Evolutionary conservation across 2,329 filamentous ascomycete species (phyloP), one percentile per base, ranked within the genome.

Genomic region (Microcyclospora tardicrescens): DNA sequence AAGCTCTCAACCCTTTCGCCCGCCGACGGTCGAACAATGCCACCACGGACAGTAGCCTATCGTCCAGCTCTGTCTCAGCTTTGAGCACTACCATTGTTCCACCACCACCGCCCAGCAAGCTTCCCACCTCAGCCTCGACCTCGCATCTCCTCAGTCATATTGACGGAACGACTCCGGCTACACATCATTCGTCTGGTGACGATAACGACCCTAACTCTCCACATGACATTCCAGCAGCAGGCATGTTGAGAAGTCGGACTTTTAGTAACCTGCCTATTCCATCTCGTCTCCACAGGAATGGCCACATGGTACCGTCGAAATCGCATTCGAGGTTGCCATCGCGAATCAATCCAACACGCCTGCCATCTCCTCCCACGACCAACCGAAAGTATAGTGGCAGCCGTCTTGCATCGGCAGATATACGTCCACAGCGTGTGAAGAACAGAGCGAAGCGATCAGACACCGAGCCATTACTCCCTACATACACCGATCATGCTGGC

Each of bases 201-300:
- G 37, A 39, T 9, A 34, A 42, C 29, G 47, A 43, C 14, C 27
- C 33, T n/a, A 39, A 40, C 15, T 16, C 34, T 14, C 37, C 37
- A 14, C 51, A 52, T 6, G 53, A 59, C 36, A 52, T 59, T 33
- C 51, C 56, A 10, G 47, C 51, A 35, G 52, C 50, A 2, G 51
- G 52, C 11, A 53, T 61, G 48, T 55, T 57, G 19, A 48, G 54
- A 34, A 59, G 57, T 42, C 46, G 52, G 16, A 60, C 58, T 6
- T 56, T 60, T 39, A 59, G 57, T 43, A 58, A 59, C 37, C 45
- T 61, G 13, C 52, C 55, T 5, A 31, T 57, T n/a, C 54, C 56
- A 1, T 46, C 46, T 10, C 44, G 48, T 35, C 41, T 42, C 10
- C 46, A 46, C 40, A 47, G 48, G 41, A 41, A 43, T n/a, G 38